Base-by-base conservation (phyloP, 208 protist species). In the Trypanosoma theileri region DNA sequence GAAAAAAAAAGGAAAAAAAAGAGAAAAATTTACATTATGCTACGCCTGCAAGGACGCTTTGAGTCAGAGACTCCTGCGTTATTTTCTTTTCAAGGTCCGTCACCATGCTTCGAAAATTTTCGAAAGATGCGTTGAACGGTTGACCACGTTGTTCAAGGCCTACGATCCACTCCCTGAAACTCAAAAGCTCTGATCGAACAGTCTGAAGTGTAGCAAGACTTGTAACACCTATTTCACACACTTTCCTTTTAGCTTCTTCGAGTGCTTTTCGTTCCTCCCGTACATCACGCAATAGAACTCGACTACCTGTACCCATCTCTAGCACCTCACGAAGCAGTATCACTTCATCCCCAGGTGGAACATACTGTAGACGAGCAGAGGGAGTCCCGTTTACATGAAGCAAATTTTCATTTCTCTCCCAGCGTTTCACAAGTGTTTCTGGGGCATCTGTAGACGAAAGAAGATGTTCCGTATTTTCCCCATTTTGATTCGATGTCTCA, bases 251-350 rank as follows among this genome's bases (percentile, higher is more conserved):
- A 45, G n/a, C 16, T 12, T 67, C 60, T n/a, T 82, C 61, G 3
- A 94, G 73, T 6, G 14, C 45, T 4, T 56, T 59, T 2, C 69
- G 74, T 48, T 76, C 83, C 28, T 64, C 65, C 10, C 75, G 64
- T 26, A 91, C 72, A 55, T 91, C 88, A 17, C 60, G 65, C 79
- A 90, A 79, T 14, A 94, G 60, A 12, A 67, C 75, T 11, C 76
- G 75, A 68, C 79, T 84, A 8, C 75, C 83, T 6, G 86, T 88
- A 19, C 88, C 88, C 81, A 94, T 91, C 6, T 78, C 74, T 22
- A 92, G 77, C 67, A 89, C 84, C 21, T 85, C 75, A n/a, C 81
- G 83, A 54, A 94, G 85, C 57, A 94, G 59, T 57, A 63, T 45
- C 48, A 91, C 76, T 63, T 94, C 88, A 65, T 86, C 80, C 10